Evolutionary conservation across 225 moss, liverwort and hornwort species (phyloP).

Genomic region (Lunularia cruciata): DNA sequence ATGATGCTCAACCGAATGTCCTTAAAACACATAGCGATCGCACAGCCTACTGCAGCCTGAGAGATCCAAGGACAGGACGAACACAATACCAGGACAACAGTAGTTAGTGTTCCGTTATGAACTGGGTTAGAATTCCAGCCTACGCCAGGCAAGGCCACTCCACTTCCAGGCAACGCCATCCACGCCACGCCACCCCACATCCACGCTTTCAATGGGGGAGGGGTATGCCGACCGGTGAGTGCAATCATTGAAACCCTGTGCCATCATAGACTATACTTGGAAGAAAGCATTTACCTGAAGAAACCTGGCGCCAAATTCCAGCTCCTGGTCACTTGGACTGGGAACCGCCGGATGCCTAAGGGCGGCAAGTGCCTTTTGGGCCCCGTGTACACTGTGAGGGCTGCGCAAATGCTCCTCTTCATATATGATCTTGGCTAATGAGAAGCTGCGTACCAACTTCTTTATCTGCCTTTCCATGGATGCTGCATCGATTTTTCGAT

Average conservation of each 20-base stretch:
- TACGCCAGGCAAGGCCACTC: not conserved
- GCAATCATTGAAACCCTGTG: slow-evolving; percentile 1
- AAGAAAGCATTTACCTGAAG: slow-evolving; percentile 46
- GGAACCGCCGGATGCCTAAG: not conserved
- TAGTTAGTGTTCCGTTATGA: slow-evolving; percentile 4
- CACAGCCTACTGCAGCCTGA: slow-evolving; percentile 3
- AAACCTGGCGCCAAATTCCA: slow-evolving; percentile 80
- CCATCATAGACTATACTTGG: not conserved
- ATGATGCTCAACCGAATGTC: slow-evolving; percentile 22
- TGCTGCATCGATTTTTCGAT: slow-evolving; percentile 42
- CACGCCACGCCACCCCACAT: not conserved
- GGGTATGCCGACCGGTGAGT: not conserved
- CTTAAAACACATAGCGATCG: slow-evolving; percentile 4
- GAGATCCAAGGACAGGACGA: not conserved
- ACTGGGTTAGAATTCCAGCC: not conserved
- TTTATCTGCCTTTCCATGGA: slow-evolving; percentile 68
- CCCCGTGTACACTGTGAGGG: slow-evolving; percentile 55
- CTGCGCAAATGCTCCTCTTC: slow-evolving; percentile 62
- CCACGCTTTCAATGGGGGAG: slow-evolving; percentile 2
- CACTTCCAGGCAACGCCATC: not conserved
- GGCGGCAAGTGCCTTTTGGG: slow-evolving; percentile 46
- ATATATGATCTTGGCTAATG: slow-evolving; percentile 81
- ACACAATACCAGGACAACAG: not conserved
- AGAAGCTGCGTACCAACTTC: slow-evolving; percentile 75
- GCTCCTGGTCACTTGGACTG: slow-evolving; percentile 45